Percentiles rank a stretch among this genome's conserved stretches.
Conservation (phyloP, 768 basidiomycete genomes). For the Phallus indusiatus region DNA sequence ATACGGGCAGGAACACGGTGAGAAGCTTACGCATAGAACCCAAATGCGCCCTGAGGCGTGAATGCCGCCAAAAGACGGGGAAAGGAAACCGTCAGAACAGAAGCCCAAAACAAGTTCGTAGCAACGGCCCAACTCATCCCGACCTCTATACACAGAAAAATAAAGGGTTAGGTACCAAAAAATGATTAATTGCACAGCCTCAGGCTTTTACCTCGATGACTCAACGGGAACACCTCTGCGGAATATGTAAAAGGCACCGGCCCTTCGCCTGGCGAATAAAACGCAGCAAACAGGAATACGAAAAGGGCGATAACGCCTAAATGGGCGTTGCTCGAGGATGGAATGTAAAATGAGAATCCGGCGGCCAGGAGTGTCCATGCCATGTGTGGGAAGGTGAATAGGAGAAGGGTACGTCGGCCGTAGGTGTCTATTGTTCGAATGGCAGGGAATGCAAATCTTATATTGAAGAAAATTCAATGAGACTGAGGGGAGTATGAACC, state of each 20-base stretch:
- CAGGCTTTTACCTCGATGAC: constrained; percentile 24
- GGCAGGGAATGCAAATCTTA: constrained; percentile 19
- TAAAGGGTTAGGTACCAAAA: constrained; percentile 11
- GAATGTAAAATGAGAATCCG: constrained; percentile 63
- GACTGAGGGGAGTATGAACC: constrained; percentile 27
- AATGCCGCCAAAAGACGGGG: constrained; percentile 44
- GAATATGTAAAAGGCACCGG: constrained; percentile 26
- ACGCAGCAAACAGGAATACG: constrained; percentile 30
- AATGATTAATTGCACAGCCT: no score
- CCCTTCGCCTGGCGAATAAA: constrained; percentile 26
- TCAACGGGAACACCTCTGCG: constrained; percentile 22
- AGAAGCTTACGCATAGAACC: constrained; percentile 16
- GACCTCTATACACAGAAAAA: constrained; percentile 13
- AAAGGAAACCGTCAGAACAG: constrained; percentile 49
- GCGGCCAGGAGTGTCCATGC: constrained; percentile 62
- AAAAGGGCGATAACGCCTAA: constrained; percentile 32
- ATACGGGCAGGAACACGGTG: no score
- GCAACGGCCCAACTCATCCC: constrained; percentile 46
- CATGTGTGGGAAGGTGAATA: constrained; percentile 80
- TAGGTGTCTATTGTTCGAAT: constrained; percentile 50
- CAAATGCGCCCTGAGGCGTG: constrained; percentile 21
- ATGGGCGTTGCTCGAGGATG: constrained; percentile 23
- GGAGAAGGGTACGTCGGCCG: constrained; percentile 65
- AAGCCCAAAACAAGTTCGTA: constrained; percentile 42
- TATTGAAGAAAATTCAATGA: constrained; percentile 28